These are phyloP conservation scores for Russula sp. DNA, from an alignment of 768 basidiomycete species.

Conservation along the genomic window DNA sequence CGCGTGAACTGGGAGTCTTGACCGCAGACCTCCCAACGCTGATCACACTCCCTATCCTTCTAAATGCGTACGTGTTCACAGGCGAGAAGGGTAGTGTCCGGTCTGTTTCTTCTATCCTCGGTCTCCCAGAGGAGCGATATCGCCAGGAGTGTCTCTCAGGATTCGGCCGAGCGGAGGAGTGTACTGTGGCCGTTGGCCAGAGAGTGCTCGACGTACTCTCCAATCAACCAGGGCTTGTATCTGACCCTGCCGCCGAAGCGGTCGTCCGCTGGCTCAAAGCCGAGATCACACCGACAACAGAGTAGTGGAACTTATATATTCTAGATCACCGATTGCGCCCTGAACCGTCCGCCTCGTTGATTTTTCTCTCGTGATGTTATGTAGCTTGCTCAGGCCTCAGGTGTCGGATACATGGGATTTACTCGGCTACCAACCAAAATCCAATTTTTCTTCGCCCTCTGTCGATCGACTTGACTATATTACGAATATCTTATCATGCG, in stretches of 20 bases:
- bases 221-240: background rate
- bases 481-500: background rate
- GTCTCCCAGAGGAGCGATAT: slow-evolving; percentile 55
- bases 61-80: slow-evolving; percentile 37
- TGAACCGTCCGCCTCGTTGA: background rate
- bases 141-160: slow-evolving; percentile 62
- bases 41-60: slow-evolving; percentile 61
- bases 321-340: background rate
- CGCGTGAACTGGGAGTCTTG: slow-evolving; percentile 41
- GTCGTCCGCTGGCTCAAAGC: slow-evolving; percentile 23
- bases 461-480: background rate
- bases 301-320: background rate
- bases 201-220: slow-evolving; percentile 47
- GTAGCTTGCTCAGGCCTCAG: background rate
- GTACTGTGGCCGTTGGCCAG: slow-evolving; percentile 49
- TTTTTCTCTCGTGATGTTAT: background rate
- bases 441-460: background rate
- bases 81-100: slow-evolving; percentile 26
- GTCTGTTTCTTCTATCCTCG: slow-evolving; percentile 48
- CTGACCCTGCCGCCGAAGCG: slow-evolving; percentile 22
- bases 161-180: slow-evolving; percentile 74
- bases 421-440: background rate
- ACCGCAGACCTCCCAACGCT: slow-evolving; percentile 66
- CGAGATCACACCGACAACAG: slow-evolving; percentile 19
- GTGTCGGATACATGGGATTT: background rate